phyloP scores from a whole-genome alignment of 2,329 filamentous ascomycete species.

The Decorospora gaudefroyi region DNA sequence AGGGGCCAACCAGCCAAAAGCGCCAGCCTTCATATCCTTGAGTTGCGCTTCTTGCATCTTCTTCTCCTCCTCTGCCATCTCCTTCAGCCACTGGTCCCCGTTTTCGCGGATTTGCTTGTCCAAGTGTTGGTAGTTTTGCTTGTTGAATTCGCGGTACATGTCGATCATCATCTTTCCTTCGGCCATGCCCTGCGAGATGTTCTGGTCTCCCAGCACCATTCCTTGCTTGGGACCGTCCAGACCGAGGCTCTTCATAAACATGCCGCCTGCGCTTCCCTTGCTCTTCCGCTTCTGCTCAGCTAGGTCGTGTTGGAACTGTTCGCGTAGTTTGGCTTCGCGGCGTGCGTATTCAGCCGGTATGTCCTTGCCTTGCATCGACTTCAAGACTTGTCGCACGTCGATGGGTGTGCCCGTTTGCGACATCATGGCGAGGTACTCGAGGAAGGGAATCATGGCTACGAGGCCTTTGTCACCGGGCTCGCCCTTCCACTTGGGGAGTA shows the following conservation, averaged over 20 bases:
- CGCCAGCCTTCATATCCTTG: conserved; percentile 76
- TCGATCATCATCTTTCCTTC: conserved; percentile 98
- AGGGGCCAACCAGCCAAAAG: conserved; percentile 36
- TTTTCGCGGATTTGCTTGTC: conserved; percentile 92
- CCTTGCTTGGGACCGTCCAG: conserved; percentile 68
- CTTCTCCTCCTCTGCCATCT: conserved; percentile 86
- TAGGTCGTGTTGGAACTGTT: conserved; percentile 80
- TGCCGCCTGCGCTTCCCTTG: conserved; percentile 66
- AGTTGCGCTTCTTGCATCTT: conserved; percentile 87
- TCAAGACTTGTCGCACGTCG: conserved; percentile 83
- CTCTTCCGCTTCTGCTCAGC: conserved; percentile 68
- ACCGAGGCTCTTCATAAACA: conserved; percentile 73
- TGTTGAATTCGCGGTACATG: conserved; percentile 86
- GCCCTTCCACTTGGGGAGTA: conserved; percentile 88
- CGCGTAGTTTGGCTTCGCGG: conserved; percentile 81
- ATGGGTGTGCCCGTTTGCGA: conserved; percentile 62
- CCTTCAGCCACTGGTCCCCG: conserved; percentile 93
- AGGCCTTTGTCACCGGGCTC: conserved; percentile 82
- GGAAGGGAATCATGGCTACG: conserved; percentile 88
- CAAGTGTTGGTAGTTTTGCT: conserved; percentile 84
- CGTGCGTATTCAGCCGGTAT: conserved; percentile 90
- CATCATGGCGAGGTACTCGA: conserved; percentile 97
- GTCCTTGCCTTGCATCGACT: conserved; percentile 84
- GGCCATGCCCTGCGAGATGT: conserved; percentile 74
- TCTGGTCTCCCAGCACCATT: conserved; percentile 57